A percentile compares a stretch with the other conserved stretches of the same genome.
Conservation (phyloP, 805 yeast species). For the Spathaspora hagerdaliae region DNA sequence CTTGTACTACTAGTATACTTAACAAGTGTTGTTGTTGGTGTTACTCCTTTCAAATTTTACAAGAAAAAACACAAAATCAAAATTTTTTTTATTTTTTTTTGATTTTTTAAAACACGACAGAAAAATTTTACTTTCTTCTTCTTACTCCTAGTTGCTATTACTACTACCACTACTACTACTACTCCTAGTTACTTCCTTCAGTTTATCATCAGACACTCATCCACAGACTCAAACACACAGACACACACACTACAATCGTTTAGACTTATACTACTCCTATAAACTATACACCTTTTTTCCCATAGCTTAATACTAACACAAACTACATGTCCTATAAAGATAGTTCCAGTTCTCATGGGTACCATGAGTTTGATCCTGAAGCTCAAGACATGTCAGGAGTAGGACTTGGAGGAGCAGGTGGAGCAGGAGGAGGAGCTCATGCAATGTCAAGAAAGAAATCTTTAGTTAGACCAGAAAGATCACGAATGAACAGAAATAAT, state of each 20-base stretch:
- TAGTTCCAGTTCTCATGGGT: slow-evolving; percentile 18
- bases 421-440: too few relatives aligned
- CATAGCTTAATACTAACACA: neutral
- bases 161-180: neutral
- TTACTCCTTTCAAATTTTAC: too few relatives aligned
- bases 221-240: too few relatives aligned
- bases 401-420: too few relatives aligned
- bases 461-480: slow-evolving; percentile 81
- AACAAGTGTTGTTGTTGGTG: too few relatives aligned
- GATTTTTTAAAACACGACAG: neutral
- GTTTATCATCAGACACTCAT: too few relatives aligned
- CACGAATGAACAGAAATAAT: slow-evolving; percentile 58
- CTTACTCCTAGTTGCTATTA: neutral
- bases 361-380: slow-evolving; percentile 41
- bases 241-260: too few relatives aligned
- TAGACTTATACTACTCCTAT: neutral
- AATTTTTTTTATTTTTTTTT: too few relatives aligned
- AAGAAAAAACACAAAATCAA: too few relatives aligned
- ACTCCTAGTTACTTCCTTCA: too few relatives aligned
- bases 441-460: slow-evolving; percentile 51
- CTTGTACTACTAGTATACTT: too few relatives aligned
- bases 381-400: slow-evolving; percentile 20
- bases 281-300: neutral
- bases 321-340: slow-evolving; percentile 23
- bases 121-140: neutral